Evolutionary conservation across 148 eudicot genomes (phyloP).

Genomic region (Bassia scoparia): DNA sequence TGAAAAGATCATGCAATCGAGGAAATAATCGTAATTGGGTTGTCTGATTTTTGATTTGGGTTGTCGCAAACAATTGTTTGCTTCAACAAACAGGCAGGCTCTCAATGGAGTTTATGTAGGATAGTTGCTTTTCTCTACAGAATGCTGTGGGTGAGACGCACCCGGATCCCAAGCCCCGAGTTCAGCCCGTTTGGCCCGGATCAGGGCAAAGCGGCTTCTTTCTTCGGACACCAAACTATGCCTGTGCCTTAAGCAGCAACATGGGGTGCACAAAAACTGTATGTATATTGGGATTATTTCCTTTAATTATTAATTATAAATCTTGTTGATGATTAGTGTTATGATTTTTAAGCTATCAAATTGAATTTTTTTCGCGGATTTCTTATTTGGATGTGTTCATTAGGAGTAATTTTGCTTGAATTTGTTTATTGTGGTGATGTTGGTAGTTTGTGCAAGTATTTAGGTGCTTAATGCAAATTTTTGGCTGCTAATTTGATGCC

Average conservation of each 20-base stretch:
- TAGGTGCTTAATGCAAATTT: background rate
- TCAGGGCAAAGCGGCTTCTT: slow-evolving; percentile 31
- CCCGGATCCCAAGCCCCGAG: slow-evolving; percentile 37
- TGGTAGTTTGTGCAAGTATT: background rate
- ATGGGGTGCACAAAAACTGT: slow-evolving; percentile 93
- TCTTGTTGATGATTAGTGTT: no score
- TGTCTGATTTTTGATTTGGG: slow-evolving; percentile 28
- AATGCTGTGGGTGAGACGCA: slow-evolving; percentile 44
- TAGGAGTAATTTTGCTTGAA: background rate
- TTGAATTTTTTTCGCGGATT: background rate
- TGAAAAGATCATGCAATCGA: slow-evolving; percentile 25
- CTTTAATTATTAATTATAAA: no score
- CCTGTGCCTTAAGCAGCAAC: slow-evolving; percentile 78
- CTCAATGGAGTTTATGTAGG: slow-evolving; percentile 28
- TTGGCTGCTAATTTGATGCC: background rate
- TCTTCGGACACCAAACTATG: slow-evolving; percentile 70
- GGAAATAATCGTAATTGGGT: slow-evolving; percentile 20
- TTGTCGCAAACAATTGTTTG: slow-evolving; percentile 23
- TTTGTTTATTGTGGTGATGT: background rate
- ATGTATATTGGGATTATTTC: slow-evolving; percentile 36
- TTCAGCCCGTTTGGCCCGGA: slow-evolving; percentile 17
- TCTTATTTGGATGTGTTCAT: background rate
- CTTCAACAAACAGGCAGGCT: slow-evolving; percentile 19
- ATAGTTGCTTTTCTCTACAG: slow-evolving; percentile 50
- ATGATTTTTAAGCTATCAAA: no score